phyloP scores from a whole-genome alignment of 305 asterid genomes.

The Fraxinus dipetala region DNA sequence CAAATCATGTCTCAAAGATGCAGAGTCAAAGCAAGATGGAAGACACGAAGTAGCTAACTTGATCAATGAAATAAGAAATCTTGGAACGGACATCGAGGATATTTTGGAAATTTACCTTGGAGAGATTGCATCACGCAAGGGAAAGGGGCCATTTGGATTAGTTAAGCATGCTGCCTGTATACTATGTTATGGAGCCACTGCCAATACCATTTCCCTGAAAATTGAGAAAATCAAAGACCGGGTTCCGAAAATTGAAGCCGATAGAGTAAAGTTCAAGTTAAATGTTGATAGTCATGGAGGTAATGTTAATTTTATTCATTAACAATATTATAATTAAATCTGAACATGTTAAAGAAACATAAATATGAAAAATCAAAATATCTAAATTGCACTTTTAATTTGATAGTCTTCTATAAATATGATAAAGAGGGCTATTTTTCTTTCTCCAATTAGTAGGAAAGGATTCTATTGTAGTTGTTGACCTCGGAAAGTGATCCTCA shows the following conservation, averaged over 20 bases:
- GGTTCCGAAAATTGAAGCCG: neutral
- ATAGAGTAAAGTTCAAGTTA: neutral
- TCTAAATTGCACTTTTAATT: neutral
- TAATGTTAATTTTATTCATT: no score
- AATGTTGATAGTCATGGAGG: neutral
- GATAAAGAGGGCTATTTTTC: no score
- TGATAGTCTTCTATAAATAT: neutral
- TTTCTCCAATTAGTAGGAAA: no score
- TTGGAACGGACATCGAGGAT: constrained; percentile 18
- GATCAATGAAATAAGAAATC: neutral
- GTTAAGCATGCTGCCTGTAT: neutral
- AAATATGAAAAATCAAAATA: neutral
- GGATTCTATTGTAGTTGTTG: no score
- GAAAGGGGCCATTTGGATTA: neutral
- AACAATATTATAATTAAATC: neutral
- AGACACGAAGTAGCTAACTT: neutral
- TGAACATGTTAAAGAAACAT: neutral
- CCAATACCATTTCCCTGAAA: neutral
- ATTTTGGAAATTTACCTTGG: constrained; percentile 7
- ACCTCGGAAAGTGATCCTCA: no score
- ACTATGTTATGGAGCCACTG: neutral
- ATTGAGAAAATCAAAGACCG: neutral
- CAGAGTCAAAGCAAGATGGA: neutral
- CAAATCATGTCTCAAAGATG: neutral
- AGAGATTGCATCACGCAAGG: neutral